Percentiles rank a stretch among this genome's conserved stretches.
These are phyloP conservation scores for Suillus subluteus DNA, from an alignment of 768 basidiomycete genomes.

Conservation along the genomic window DNA sequence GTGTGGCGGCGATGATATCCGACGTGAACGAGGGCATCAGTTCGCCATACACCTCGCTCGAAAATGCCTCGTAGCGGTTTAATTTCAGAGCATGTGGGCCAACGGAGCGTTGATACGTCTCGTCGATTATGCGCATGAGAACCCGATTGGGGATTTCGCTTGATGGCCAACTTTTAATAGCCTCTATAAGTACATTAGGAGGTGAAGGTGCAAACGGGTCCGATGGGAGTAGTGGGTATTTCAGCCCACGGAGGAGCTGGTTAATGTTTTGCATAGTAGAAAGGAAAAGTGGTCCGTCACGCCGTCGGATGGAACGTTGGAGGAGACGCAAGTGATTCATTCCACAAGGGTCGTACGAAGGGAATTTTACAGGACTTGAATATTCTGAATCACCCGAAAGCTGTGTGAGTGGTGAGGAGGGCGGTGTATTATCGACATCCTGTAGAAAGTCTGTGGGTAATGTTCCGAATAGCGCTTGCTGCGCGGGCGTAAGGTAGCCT, in stretches of 20 bases:
- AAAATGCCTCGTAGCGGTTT: slow-evolving; percentile 80
- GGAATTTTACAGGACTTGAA: slow-evolving; percentile 35
- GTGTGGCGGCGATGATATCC: slow-evolving; percentile 54
- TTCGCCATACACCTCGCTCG: slow-evolving; percentile 88
- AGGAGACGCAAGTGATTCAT: slow-evolving; percentile 58
- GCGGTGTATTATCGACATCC: slow-evolving; percentile 31
- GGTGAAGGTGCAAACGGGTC: slow-evolving; percentile 51
- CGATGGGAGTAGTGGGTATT: slow-evolving; percentile 61
- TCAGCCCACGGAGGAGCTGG: slow-evolving; percentile 59
- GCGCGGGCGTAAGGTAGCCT: slow-evolving; percentile 72
- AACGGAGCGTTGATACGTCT: slow-evolving; percentile 92
- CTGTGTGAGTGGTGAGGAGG: slow-evolving; percentile 30
- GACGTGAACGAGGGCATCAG: slow-evolving; percentile 76
- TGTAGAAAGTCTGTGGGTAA: slow-evolving; percentile 48
- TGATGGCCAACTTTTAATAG: slow-evolving; percentile 52
- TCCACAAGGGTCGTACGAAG: slow-evolving; percentile 28
- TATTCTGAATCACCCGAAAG: slow-evolving; percentile 38
- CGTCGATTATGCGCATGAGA: slow-evolving; percentile 78
- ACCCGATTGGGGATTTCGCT: slow-evolving; percentile 66
- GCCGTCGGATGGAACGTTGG: slow-evolving; percentile 68
- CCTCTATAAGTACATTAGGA: slow-evolving; percentile 52
- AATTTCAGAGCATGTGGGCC: slow-evolving; percentile 87
- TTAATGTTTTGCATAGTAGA: slow-evolving; percentile 66
- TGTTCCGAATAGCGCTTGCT: slow-evolving; percentile 69
- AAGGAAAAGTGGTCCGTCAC: slow-evolving; percentile 75